phyloP scores from a whole-genome alignment of 352 stramenopile species.

The Paralagenidium karlingii region DNA sequence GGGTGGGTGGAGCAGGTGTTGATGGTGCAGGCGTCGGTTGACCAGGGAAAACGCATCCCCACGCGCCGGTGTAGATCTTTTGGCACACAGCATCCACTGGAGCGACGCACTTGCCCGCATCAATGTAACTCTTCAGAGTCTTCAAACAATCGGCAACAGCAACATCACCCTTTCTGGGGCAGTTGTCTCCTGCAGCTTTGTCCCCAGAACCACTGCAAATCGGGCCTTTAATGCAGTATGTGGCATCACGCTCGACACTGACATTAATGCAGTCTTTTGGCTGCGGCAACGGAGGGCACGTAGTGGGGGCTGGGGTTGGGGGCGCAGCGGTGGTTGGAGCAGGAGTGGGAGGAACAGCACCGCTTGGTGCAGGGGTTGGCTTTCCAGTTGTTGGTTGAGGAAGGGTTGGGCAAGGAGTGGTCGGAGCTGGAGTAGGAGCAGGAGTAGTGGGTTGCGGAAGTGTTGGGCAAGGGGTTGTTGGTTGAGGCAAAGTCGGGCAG shows the following conservation, averaged over 20 bases:
- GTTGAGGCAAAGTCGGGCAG: too few species aligned
- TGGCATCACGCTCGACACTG: slow-evolving; percentile 54
- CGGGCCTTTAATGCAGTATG: slow-evolving; percentile 50
- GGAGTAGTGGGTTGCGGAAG: too few species aligned
- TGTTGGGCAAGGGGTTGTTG: too few species aligned
- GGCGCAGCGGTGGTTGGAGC: too few species aligned
- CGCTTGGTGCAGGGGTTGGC: too few species aligned
- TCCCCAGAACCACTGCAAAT: slow-evolving; percentile 43
- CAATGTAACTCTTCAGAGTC: slow-evolving; percentile 33
- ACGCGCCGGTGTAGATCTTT: slow-evolving; percentile 54
- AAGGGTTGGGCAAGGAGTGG: too few species aligned
- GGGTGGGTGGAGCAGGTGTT: background rate
- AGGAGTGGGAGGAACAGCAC: too few species aligned
- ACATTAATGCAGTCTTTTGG: slow-evolving; percentile 36
- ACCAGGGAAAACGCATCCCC: slow-evolving; percentile 29
- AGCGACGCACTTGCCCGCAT: slow-evolving; percentile 30
- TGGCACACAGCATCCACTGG: slow-evolving; percentile 28
- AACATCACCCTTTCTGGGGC: slow-evolving; percentile 42
- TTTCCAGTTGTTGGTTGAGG: too few species aligned
- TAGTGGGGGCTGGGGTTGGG: too few species aligned
- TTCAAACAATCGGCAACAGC: slow-evolving; percentile 41
- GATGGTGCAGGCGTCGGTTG: background rate
- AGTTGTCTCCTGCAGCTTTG: slow-evolving; percentile 21
- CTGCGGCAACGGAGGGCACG: too few species aligned
- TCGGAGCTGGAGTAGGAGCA: too few species aligned